Percentiles rank a stretch among this genome's conserved stretches.
Evolutionary conservation across 441 rosid species (phyloP).

Genomic region (Gossypium schwendimanii): DNA sequence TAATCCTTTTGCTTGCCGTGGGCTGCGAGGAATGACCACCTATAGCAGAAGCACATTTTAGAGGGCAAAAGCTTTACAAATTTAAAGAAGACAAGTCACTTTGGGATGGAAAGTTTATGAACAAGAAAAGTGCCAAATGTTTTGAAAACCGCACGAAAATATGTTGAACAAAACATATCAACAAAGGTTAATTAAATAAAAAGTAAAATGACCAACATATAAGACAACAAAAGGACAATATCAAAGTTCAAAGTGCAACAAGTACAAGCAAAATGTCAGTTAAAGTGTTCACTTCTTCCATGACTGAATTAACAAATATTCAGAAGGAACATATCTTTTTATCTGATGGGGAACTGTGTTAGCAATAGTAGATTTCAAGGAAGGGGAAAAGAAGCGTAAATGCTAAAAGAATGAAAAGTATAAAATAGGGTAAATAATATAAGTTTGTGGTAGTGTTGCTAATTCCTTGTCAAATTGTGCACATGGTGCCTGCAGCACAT

Average conservation of each 20-base stretch:
- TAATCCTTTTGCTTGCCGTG: constrained; percentile 75
- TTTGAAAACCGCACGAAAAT: neutral
- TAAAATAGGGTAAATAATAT: neutral
- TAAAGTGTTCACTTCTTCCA: neutral
- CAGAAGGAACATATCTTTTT: neutral
- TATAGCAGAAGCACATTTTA: constrained; percentile 13
- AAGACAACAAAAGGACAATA: constrained; percentile 3
- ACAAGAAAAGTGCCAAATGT: neutral
- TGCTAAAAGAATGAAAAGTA: neutral
- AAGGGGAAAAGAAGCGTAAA: neutral
- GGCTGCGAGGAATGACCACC: constrained; percentile 90
- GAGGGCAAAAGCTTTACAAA: constrained; percentile 1
- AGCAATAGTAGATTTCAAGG: neutral
- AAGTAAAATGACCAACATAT: neutral
- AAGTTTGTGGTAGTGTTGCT: neutral
- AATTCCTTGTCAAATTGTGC: neutral
- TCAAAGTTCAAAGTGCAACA: neutral
- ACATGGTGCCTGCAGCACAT: neutral
- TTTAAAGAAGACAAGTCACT: neutral
- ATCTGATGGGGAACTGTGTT: neutral
- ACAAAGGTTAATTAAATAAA: neutral
- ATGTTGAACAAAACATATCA: neutral
- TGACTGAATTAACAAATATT: neutral
- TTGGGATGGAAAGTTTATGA: neutral
- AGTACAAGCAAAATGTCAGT: neutral